These are phyloP conservation scores for Xylaria sp. DNA, from an alignment of 2,329 filamentous ascomycete genomes.

Conservation along the genomic window DNA sequence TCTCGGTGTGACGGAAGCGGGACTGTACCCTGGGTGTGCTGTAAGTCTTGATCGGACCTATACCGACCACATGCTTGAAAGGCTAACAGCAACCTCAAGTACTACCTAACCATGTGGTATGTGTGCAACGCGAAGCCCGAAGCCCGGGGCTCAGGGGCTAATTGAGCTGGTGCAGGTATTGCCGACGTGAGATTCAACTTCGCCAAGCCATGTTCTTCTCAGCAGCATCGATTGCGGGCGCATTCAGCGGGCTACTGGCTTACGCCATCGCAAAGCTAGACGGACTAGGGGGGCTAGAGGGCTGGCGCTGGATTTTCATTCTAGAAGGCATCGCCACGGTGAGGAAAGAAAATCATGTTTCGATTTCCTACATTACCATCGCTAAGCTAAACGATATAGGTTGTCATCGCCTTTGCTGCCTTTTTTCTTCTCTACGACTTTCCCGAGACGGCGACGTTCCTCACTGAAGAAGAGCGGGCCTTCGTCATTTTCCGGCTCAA, in stretches of 20 bases:
- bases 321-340: constrained; percentile 77
- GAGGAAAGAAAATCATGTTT: constrained; percentile 1
- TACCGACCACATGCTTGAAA: not conserved
- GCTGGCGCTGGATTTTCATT: constrained; percentile 76
- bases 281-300: constrained; percentile 67
- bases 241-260: constrained; percentile 78
- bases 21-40: constrained; percentile 51
- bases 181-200: constrained; percentile 65
- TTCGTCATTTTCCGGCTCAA: constrained; percentile 78
- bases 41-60: constrained; percentile 36
- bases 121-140: not conserved
- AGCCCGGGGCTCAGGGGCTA: not conserved
- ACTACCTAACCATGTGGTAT: constrained; percentile 67
- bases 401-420: constrained; percentile 70
- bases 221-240: constrained; percentile 81
- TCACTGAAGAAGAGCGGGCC: constrained; percentile 75
- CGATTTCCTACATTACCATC: not conserved
- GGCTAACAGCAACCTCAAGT: constrained; percentile 45
- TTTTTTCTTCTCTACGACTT: constrained; percentile 84
- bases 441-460: constrained; percentile 80
- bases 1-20: constrained; percentile 50
- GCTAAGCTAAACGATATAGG: constrained; percentile 34
- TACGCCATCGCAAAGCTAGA: constrained; percentile 77
- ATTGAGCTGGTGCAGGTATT: constrained; percentile 53
- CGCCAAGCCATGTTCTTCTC: constrained; percentile 82